Base-by-base conservation (phyloP, 1,284 basidiomycete genomes). In the Heterobasidion parviporum region DNA sequence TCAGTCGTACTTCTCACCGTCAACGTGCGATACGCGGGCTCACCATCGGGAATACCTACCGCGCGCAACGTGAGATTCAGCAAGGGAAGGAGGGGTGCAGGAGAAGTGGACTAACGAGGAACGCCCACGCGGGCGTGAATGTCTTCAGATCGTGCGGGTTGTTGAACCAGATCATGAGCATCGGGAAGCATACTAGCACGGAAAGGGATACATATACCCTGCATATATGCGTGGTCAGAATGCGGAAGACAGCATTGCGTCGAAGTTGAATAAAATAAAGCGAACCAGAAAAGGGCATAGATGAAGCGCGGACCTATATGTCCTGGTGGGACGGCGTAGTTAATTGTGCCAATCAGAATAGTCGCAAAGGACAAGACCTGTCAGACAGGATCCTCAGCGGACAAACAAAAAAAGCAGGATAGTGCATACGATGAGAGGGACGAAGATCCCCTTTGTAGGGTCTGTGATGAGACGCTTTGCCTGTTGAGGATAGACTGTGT, bases 151-250 rank as follows among this genome's bases (percentile, higher is more conserved):
- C 75, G 58, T 79, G 76, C 8, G 75, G 74, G 38, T 73, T 65
- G 56, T 76, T 77, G 65, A 75, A 77, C 76, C 76, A 79, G 35
- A 78, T 73, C 73, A 77, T 74, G 52, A 78, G 64, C 75, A 79
- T 77, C 1, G 74, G 73, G 62, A 77, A 74, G 57, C 72, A 77
- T 12, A 74, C 72, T 7, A 73, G 6, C n/a, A 74, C 38, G 2
- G 75, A 64, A 16, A 74, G 68, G 26, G 62, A 56, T 18, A 76
- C 70, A 58, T 78, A 78, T n/a, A 75, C 65, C 76, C 76, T 77
- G 50, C 12, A 34, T 33, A 9, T 45, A 50, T 9, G 26, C 35
- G 12, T 43, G 50, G 46, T 9, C 12, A 53, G 16, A 16, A 36
- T 26, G 35, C 41, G 34, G 36, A 49, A 8, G 14, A 46, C 6